Evolutionary conservation across 1,284 basidiomycete genomes (phyloP).

Genomic region (Pseudozyma sp.): DNA sequence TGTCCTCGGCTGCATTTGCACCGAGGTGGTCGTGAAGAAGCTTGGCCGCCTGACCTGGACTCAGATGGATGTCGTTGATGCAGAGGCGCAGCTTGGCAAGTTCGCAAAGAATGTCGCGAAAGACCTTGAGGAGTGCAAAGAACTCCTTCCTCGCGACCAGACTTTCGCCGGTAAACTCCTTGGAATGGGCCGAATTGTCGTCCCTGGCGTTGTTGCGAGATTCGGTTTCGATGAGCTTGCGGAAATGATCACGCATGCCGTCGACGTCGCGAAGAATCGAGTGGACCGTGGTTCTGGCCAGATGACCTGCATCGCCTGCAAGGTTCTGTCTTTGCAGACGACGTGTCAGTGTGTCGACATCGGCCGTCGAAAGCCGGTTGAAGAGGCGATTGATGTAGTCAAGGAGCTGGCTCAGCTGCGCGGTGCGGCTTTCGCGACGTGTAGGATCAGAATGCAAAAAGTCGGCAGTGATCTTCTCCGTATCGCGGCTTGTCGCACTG

Average conservation of each 20-base stretch:
- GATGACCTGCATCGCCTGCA: conserved; percentile 84
- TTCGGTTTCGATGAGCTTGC: conserved; percentile 73
- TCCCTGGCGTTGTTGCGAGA: conserved; percentile 38
- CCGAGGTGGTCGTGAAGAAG: conserved; percentile 65
- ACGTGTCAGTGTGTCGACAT: conserved; percentile 86
- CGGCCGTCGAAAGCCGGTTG: conserved; percentile 80
- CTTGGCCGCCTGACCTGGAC: conserved; percentile 76
- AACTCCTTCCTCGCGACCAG: conserved; percentile 84
- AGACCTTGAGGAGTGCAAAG: conserved; percentile 82
- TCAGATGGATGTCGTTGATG: conserved; percentile 89
- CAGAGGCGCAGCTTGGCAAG: conserved; percentile 83
- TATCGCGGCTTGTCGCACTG: conserved; percentile 47
- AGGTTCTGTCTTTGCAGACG: conserved; percentile 91
- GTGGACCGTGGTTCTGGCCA: conserved; percentile 85
- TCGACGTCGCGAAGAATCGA: conserved; percentile 80
- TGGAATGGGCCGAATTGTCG: conserved; percentile 70
- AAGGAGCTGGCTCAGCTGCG: conserved; percentile 74
- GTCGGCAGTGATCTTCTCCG: conserved; percentile 31
- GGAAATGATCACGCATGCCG: conserved; percentile 80
- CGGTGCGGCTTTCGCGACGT: conserved; percentile 58
- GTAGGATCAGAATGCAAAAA: conserved; percentile 30
- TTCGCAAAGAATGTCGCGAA: conserved; percentile 86
- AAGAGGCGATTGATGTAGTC: conserved; percentile 79
- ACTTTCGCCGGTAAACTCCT: conserved; percentile 37
- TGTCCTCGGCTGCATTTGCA: conserved; percentile 42